Conservation (phyloP, 2,329 filamentous ascomycete species). For the Microsporum canis region DNA sequence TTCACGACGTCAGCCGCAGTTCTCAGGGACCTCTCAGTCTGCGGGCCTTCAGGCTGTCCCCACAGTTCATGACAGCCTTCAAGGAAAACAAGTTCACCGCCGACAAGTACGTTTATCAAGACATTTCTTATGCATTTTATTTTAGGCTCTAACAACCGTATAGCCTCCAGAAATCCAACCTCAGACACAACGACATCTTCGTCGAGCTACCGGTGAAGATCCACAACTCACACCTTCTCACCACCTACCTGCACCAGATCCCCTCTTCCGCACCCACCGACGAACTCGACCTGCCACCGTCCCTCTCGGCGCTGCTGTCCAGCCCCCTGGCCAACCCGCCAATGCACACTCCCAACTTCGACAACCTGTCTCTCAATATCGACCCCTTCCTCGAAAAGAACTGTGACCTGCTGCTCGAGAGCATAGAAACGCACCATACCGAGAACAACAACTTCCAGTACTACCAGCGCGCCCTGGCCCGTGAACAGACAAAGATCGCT, state of each 20-base stretch:
- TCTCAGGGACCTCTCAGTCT: constrained; percentile 83
- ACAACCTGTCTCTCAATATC: constrained; percentile 81
- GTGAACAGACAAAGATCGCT: constrained; percentile 92
- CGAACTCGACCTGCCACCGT: constrained; percentile 64
- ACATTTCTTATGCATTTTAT: background rate
- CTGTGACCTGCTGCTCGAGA: constrained; percentile 88
- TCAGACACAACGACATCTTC: constrained; percentile 88
- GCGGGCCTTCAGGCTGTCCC: constrained; percentile 82
- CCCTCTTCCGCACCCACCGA: constrained; percentile 54
- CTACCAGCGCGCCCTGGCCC: constrained; percentile 85
- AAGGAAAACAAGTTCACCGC: constrained; percentile 98
- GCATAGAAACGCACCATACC: constrained; percentile 95
- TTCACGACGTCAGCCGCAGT: constrained; percentile 92
- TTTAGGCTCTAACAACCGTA: constrained; percentile 14
- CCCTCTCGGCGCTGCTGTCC: constrained; percentile 63
- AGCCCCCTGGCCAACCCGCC: constrained; percentile 46
- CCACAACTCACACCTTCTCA: constrained; percentile 96
- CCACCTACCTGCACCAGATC: constrained; percentile 86
- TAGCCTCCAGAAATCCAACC: constrained; percentile 86
- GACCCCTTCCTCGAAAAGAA: constrained; percentile 98
- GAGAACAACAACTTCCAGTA: constrained; percentile 99
- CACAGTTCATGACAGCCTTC: constrained; percentile 75
- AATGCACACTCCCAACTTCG: constrained; percentile 77
- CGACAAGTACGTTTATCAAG: constrained; percentile 58
- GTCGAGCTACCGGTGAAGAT: constrained; percentile 78